Evolutionary conservation across 768 basidiomycete genomes (phyloP).

Genomic region (Pilatotrama ljubarskyi): DNA sequence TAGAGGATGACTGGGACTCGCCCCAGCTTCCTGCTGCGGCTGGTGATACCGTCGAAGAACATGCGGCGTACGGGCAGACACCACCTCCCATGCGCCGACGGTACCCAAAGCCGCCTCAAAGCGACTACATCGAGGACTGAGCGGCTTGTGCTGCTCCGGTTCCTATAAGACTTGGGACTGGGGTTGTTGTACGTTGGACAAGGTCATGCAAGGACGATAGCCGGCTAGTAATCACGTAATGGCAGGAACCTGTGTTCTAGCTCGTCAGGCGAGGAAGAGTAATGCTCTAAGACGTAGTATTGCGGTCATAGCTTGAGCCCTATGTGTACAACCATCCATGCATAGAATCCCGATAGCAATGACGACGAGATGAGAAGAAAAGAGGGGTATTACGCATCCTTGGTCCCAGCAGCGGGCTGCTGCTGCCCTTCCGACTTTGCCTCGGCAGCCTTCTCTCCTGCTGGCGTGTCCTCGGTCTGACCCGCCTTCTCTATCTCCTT

Average conservation of each 20-base stretch:
- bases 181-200: not conserved
- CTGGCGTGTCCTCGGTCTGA: too few relatives aligned
- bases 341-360: not conserved
- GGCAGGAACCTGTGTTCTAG: too few relatives aligned
- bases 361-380: not conserved
- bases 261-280: too few relatives aligned
- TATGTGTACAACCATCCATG: not conserved
- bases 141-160: too few relatives aligned
- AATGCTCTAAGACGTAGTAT: too few relatives aligned
- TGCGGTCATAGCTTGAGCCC: too few relatives aligned
- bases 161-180: not conserved
- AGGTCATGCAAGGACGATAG: not conserved
- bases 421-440: not conserved
- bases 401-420: constrained; percentile 14
- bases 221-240: not conserved
- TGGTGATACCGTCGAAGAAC: not conserved
- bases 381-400: not conserved
- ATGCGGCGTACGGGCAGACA: not conserved
- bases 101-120: not conserved
- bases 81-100: constrained; percentile 5
- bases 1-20: not conserved
- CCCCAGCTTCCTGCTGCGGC: not conserved
- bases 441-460: constrained; percentile 3
- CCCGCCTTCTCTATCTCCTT: constrained; percentile 2
- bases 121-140: constrained; percentile 2